These are phyloP conservation scores for Cutaneotrichosporon sp. DNA, from an alignment of 1,284 basidiomycete species.

Conservation along the genomic window DNA sequence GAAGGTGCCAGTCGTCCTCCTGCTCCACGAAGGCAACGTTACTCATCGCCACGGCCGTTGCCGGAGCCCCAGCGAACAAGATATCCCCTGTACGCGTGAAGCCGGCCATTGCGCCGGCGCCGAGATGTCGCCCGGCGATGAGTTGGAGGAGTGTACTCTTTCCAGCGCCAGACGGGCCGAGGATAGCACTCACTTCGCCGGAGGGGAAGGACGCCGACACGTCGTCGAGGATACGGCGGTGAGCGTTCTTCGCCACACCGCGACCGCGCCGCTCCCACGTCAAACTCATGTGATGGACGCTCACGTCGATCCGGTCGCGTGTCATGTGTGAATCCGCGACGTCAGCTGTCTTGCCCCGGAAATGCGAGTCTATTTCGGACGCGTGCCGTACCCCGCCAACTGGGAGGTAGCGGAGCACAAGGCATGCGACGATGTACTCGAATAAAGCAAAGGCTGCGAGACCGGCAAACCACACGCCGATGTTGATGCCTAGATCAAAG, in stretches of 20 bases:
- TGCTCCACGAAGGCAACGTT: slow-evolving; percentile 59
- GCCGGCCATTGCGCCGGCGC: slow-evolving; percentile 46
- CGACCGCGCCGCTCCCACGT: slow-evolving; percentile 42
- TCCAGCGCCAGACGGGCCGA: slow-evolving; percentile 56
- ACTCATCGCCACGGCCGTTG: slow-evolving; percentile 38
- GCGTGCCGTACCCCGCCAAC: slow-evolving; percentile 55
- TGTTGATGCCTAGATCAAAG: slow-evolving; percentile 44
- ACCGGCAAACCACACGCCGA: slow-evolving; percentile 53
- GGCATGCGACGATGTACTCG: slow-evolving; percentile 45
- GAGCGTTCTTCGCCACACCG: slow-evolving; percentile 30
- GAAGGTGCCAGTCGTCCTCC: slow-evolving; percentile 58
- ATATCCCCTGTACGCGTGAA: slow-evolving; percentile 50
- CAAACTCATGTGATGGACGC: slow-evolving; percentile 44
- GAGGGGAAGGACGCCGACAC: slow-evolving; percentile 54
- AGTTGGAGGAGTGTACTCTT: slow-evolving; percentile 57
- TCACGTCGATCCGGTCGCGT: slow-evolving; percentile 50
- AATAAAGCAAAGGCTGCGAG: slow-evolving; percentile 50
- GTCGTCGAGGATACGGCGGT: slow-evolving; percentile 54
- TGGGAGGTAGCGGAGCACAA: slow-evolving; percentile 48
- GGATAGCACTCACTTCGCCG: slow-evolving; percentile 57
- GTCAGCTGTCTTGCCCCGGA: slow-evolving; percentile 47
- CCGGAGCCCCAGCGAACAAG: slow-evolving; percentile 47
- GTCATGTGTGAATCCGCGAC: slow-evolving; percentile 51
- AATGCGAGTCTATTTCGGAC: slow-evolving; percentile 44
- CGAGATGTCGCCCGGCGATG: slow-evolving; percentile 52